Conservation (phyloP, 164 flowering plant genomes). For the Liriodendron chinense region DNA sequence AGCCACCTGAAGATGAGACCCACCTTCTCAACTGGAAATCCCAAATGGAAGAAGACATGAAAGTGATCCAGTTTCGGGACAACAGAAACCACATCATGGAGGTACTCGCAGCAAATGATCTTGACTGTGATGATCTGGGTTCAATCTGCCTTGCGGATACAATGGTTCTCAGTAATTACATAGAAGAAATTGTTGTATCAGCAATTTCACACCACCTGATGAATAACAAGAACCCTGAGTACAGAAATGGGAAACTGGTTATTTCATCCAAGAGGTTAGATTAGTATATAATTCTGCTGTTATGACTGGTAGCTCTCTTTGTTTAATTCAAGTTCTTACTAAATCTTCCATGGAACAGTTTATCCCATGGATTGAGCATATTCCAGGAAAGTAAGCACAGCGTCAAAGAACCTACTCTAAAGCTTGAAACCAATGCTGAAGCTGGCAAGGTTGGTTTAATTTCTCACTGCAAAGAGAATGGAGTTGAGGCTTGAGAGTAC, state of each 20-base stretch:
- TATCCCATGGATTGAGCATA: conserved; percentile 82
- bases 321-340: not conserved
- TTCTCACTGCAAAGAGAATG: not conserved
- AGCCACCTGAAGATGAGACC: conserved; percentile 79
- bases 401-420: conserved; percentile 33
- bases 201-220: conserved; percentile 89
- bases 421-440: conserved; percentile 50
- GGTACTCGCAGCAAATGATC: conserved; percentile 80
- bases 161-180: conserved; percentile 61
- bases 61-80: conserved; percentile 76
- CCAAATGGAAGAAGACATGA: conserved; percentile 88
- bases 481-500: too few species aligned
- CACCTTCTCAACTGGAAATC: conserved; percentile 80
- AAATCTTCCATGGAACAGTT: conserved; percentile 40
- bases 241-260: conserved; percentile 85
- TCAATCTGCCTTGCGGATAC: conserved; percentile 70
- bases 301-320: not conserved
- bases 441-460: conserved; percentile 44
- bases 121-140: conserved; percentile 86
- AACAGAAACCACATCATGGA: conserved; percentile 79
- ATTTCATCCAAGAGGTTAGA: conserved; percentile 77
- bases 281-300: not conserved
- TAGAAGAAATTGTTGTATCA: conserved; percentile 91
- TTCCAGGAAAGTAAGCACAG: conserved; percentile 60
- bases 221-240: conserved; percentile 75